These are phyloP conservation scores for Xylaria castorea DNA, from an alignment of 495 filamentous ascomycete genomes.

Conservation along the genomic window DNA sequence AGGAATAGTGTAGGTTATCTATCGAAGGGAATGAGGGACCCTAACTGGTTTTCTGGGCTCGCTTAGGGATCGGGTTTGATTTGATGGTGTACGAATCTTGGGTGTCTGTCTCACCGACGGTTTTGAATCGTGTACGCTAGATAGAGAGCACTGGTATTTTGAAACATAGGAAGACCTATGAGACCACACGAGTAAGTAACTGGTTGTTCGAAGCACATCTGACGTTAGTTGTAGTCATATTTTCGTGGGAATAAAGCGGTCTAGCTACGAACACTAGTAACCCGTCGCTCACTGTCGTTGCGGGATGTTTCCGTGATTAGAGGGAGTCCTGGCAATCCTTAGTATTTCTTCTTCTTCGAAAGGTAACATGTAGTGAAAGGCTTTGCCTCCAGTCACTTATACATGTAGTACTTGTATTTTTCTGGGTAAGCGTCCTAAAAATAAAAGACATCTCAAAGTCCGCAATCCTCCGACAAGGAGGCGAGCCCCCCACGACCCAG, in stretches of 20 bases:
- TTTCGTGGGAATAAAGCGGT: neutral
- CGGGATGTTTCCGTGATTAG: neutral
- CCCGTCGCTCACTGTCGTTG: neutral
- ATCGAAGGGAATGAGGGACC: neutral
- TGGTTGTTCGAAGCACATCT: neutral
- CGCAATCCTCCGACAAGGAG: neutral
- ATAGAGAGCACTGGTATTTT: neutral
- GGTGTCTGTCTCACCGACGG: neutral
- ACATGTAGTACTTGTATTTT: too few relatives aligned
- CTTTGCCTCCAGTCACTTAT: neutral
- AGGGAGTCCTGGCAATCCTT: neutral
- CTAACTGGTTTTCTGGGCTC: neutral
- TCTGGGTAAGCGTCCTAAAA: neutral
- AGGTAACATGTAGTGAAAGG: neutral
- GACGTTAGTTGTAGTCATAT: neutral
- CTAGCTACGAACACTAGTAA: neutral
- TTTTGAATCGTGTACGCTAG: neutral
- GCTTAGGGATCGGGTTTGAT: neutral
- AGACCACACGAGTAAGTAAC: neutral
- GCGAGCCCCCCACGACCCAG: constrained; percentile 12
- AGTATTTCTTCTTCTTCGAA: neutral
- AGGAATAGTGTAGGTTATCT: neutral
- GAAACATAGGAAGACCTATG: neutral
- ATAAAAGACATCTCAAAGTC: constrained; percentile 4
- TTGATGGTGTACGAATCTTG: constrained; percentile 8